Evolutionary conservation across 495 filamentous ascomycete genomes (phyloP).

Genomic region (Xylaria venustula): DNA sequence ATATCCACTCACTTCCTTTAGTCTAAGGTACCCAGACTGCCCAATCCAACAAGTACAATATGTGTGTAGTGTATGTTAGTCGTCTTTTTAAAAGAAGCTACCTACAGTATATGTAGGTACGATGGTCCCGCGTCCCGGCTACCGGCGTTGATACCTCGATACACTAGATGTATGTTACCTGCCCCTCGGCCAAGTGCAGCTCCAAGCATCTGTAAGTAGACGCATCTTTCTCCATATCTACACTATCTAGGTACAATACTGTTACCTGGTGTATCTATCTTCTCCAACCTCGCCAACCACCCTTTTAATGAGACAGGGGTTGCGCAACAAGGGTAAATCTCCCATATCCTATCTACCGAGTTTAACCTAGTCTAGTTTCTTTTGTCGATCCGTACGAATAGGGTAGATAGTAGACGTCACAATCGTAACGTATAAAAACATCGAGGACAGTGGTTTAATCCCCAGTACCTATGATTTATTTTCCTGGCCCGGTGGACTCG

Average conservation of each 20-base stretch:
- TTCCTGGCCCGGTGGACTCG: no score
- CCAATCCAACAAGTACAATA: no score
- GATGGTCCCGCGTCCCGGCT: neutral
- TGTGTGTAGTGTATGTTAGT: no score
- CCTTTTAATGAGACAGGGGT: no score
- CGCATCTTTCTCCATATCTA: neutral
- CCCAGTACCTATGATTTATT: no score
- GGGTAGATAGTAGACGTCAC: no score
- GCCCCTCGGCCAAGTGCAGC: neutral
- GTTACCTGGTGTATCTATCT: neutral
- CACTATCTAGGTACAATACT: neutral
- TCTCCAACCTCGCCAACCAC: no score
- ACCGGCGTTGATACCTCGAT: neutral
- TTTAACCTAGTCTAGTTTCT: neutral
- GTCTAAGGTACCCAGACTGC: no score
- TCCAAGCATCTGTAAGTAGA: neutral
- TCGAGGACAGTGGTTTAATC: no score
- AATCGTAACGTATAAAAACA: no score
- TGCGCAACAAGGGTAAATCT: neutral
- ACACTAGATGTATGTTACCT: neutral
- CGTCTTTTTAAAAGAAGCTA: no score
- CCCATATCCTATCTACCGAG: neutral
- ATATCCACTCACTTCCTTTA: no score
- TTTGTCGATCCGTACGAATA: neutral
- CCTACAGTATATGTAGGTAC: slow-evolving; percentile 4